A percentile compares a stretch with the other conserved stretches of the same genome.
Conservation (phyloP, 129 eudicot species). For the Escallonia rubra region DNA sequence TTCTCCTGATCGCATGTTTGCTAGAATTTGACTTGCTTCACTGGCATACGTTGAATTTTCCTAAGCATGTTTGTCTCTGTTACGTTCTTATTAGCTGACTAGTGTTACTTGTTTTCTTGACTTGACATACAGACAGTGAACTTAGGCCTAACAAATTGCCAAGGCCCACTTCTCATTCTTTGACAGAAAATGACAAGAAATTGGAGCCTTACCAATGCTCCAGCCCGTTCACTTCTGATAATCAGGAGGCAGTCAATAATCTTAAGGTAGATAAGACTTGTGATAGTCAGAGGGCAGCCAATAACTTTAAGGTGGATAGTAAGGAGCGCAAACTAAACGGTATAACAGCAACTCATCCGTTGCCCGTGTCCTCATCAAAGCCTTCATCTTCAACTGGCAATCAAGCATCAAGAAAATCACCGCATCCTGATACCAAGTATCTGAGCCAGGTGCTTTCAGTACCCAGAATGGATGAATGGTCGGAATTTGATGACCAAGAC, state of each 20-base stretch:
- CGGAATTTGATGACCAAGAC: slow-evolving; percentile 53
- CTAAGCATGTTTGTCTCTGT: slow-evolving; percentile 5
- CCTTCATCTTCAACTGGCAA: slow-evolving; percentile 6
- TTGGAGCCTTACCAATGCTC: slow-evolving; percentile 24
- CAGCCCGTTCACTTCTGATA: slow-evolving; percentile 25
- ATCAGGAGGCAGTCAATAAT: slow-evolving; percentile 26
- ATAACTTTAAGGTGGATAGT: slow-evolving; percentile 8
- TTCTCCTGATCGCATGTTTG: too few relatives aligned
- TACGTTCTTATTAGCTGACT: slow-evolving; percentile 15
- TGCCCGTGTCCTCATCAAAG: slow-evolving; percentile 18
- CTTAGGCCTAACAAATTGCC: slow-evolving; percentile 55
- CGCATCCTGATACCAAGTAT: slow-evolving; percentile 73
- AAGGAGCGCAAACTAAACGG: slow-evolving; percentile 41
- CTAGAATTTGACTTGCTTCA: slow-evolving; percentile 1
- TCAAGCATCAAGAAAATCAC: slow-evolving; percentile 31
- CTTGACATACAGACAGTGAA: slow-evolving; percentile 43
- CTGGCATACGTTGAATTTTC: background rate
- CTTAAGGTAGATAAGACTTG: slow-evolving; percentile 14
- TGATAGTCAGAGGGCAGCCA: too few relatives aligned
- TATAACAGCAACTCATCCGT: slow-evolving; percentile 24
- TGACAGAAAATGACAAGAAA: slow-evolving; percentile 43
- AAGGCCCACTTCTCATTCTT: slow-evolving; percentile 34
- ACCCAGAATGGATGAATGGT: slow-evolving; percentile 39
- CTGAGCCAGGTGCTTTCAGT: slow-evolving; percentile 44
- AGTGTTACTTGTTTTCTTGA: slow-evolving; percentile 6